Conservation (phyloP, 73 alveolate genomes). For the Effrenium voratum region DNA sequence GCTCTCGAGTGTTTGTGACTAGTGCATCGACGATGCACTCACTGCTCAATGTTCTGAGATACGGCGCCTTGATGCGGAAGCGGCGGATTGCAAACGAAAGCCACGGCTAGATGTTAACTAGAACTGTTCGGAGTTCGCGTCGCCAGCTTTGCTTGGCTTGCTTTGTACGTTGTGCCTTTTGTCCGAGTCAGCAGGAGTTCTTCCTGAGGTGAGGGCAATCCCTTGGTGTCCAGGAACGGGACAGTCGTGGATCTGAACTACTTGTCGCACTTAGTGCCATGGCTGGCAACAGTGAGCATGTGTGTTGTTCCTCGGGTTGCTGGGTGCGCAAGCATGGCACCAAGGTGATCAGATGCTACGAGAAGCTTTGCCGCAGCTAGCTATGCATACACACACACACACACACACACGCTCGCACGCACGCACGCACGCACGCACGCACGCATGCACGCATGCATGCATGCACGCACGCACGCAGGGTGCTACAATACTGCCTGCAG, state of each 20-base stretch:
- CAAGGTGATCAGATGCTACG: conserved; percentile 44
- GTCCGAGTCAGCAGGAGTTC: too few species aligned
- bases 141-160: too few species aligned
- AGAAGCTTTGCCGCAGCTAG: background rate
- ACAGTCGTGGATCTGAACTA: conserved; percentile 35
- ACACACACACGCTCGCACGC: background rate
- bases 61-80: background rate
- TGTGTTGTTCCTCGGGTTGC: background rate
- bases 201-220: too few species aligned
- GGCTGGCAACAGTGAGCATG: background rate
- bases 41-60: conserved; percentile 23
- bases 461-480: background rate
- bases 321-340: background rate
- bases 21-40: conserved; percentile 49
- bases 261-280: conserved; percentile 18
- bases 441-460: background rate
- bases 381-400: background rate
- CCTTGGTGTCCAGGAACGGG: too few species aligned
- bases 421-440: background rate
- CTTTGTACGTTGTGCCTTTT: too few species aligned
- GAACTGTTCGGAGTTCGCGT: too few species aligned
- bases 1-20: conserved; percentile 36
- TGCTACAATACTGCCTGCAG: background rate
- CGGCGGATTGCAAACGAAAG: background rate
- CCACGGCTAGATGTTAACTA: too few species aligned